Evolutionary conservation across 805 yeast species (phyloP).

Genomic region (Cyberlindnera maclurae): DNA sequence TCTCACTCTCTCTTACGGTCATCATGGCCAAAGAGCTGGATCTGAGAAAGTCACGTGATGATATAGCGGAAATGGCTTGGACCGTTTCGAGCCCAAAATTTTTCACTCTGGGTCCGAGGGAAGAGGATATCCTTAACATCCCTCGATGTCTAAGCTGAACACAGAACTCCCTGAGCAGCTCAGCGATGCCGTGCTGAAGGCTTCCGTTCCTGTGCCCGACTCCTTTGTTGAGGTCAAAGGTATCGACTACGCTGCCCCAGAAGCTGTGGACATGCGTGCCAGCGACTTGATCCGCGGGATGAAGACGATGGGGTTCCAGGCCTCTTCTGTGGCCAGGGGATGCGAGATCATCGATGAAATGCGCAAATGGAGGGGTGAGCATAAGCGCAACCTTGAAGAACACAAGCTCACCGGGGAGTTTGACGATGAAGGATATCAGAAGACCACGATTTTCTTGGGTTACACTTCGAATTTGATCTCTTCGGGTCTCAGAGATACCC

Average conservation of each 20-base stretch:
- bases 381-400: constrained; percentile 58
- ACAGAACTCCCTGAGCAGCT: constrained; percentile 60
- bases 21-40: no score
- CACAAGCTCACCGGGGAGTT: constrained; percentile 68
- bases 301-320: constrained; percentile 97
- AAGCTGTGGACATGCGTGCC: constrained; percentile 73
- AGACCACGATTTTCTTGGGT: constrained; percentile 89
- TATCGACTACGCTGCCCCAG: constrained; percentile 78
- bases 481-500: constrained; percentile 87
- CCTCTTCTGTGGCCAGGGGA: constrained; percentile 75
- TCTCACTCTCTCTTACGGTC: no score
- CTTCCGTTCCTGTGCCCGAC: constrained; percentile 80
- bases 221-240: constrained; percentile 77
- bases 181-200: constrained; percentile 84
- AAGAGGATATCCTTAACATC: no score
- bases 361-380: constrained; percentile 90
- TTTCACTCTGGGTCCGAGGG: no score
- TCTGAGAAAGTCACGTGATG: no score
- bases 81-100: no score
- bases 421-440: constrained; percentile 72
- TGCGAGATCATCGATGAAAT: constrained; percentile 89
- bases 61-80: no score
- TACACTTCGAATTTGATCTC: constrained; percentile 94
- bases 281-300: constrained; percentile 70
- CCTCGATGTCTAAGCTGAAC: constrained; percentile 30